phyloP scores from a whole-genome alignment of 2,329 filamentous ascomycete genomes.

The Pseudogymnoascus sp. region DNA sequence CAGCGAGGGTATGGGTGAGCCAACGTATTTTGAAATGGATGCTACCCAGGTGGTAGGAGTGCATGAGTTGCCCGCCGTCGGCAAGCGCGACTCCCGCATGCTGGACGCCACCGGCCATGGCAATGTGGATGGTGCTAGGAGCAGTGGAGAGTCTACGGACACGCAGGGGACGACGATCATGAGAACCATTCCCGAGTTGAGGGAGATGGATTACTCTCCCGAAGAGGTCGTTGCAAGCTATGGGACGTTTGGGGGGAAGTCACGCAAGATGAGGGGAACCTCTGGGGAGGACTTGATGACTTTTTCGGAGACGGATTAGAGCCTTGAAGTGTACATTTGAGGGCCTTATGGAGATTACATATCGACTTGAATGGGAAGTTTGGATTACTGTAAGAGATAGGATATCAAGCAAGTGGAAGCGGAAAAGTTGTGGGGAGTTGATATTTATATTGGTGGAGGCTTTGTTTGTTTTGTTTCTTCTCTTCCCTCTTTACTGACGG shows the following conservation, averaged over 20 bases:
- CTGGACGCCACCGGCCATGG: not conserved
- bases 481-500: not conserved
- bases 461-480: not conserved
- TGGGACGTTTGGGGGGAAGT: not conserved
- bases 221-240: not conserved
- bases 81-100: not conserved
- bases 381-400: not conserved
- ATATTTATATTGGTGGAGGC: not conserved
- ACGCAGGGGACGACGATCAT: not conserved
- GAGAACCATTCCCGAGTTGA: not conserved
- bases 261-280: not conserved
- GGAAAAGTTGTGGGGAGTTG: not conserved
- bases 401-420: not conserved
- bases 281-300: not conserved
- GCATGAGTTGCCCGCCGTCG: not conserved
- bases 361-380: constrained; percentile 2
- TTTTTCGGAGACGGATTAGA: not conserved
- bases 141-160: not conserved
- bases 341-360: not conserved
- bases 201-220: not conserved
- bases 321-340: not conserved
- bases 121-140: not conserved
- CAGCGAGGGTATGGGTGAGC: not conserved
- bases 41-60: not conserved
- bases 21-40: not conserved